Evolutionary conservation across 129 eudicot genomes (phyloP), one percentile per base, ranked within the genome.

Genomic region (Pulicaria dysenterica): DNA sequence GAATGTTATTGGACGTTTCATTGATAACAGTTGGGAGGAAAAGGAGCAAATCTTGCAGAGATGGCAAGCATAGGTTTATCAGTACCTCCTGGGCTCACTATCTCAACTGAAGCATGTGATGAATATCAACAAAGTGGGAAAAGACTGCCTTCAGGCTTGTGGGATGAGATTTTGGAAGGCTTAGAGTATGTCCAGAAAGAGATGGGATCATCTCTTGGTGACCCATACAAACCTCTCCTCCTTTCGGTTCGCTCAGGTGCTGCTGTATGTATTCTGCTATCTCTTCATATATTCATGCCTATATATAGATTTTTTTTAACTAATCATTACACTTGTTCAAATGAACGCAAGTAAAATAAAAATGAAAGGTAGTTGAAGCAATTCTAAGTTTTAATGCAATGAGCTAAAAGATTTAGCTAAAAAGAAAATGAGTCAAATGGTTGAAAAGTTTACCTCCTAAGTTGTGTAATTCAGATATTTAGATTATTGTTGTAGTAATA

Each of bases 21-120:
- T 56, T 48, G 60, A 58, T 8, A 13, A 16, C 82, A 95, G 99
- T 84, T 95, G 82, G 99, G 99, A 77, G 99, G 99, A 63, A 95
- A 95, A 83, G 99, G 99, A 55, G 99, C 99, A 70, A 95, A 95
- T 57, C 88, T 95, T 56, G 99, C 99, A 46, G 99, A 95, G 75
- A 95, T 95, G 99, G 89, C 97, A 16, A 95, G 94, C 83, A 95
- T 95, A 58, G 99, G 99, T 36, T 80, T 95, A 64, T 95, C 99
- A 15, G 99, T 95, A 45, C 99, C 99, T 2, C 97, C 97, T 0
- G 97, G 99, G 53, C 82, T 95, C 64, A 90, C 99, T 16, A 90
- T 95, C 77, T 95, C 99, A 41, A 95, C 99, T 31, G 99, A 95
- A 77, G 97, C 99, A 42, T 95, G 99, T 81, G 90, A 88, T 51